Evolutionary conservation across 1,139 yeast species (phyloP).

Genomic region (Candida mesenterica): DNA sequence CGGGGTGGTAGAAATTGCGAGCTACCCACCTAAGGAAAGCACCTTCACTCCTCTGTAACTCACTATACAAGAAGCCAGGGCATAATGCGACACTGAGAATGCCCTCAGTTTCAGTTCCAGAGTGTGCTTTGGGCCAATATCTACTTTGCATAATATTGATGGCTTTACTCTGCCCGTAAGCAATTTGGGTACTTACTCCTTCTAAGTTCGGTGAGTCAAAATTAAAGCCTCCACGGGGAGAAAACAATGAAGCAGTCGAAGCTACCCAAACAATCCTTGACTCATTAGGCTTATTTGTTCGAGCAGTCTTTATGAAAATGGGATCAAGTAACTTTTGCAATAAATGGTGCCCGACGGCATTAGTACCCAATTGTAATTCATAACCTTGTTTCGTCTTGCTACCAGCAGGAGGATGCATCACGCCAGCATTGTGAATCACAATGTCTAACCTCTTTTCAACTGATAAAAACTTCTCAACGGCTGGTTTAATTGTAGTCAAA

Average conservation of each 20-base stretch:
- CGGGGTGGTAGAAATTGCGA: background rate
- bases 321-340: conserved; percentile 46
- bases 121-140: conserved; percentile 37
- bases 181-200: conserved; percentile 3
- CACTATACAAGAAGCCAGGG: conserved; percentile 47
- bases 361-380: conserved; percentile 49
- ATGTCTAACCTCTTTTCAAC: conserved; percentile 32
- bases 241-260: conserved; percentile 36
- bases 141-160: conserved; percentile 39
- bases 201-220: conserved; percentile 33
- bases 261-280: conserved; percentile 48
- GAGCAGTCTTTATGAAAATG: conserved; percentile 32
- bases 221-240: conserved; percentile 40
- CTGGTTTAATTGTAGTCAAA: conserved; percentile 41
- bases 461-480: conserved; percentile 29
- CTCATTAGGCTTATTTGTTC: conserved; percentile 6
- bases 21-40: background rate
- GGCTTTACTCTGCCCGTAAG: conserved; percentile 51
- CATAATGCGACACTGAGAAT: conserved; percentile 38
- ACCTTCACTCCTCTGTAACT: conserved; percentile 32
- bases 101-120: conserved; percentile 12
- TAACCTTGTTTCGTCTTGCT: conserved; percentile 30
- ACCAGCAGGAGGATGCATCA: conserved; percentile 33
- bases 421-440: conserved; percentile 51
- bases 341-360: conserved; percentile 49